Conservation (phyloP, 73 alveolate genomes). For the Uronychia setigera region DNA sequence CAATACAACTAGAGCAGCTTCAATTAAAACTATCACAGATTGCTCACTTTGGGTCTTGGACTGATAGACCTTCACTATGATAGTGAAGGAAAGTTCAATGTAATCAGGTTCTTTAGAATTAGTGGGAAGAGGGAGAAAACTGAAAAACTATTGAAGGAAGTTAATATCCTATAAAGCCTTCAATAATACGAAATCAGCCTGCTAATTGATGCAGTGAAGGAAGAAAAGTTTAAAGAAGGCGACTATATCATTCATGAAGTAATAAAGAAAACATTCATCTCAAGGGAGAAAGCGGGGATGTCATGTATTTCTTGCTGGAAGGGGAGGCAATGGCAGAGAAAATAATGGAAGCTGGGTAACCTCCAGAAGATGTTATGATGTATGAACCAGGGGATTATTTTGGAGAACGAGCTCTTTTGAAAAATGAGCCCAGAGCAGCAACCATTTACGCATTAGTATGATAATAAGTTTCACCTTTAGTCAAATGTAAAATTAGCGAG, state of each 20-base stretch:
- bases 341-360: background rate
- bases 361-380: slow-evolving; percentile 25
- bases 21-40: slow-evolving; percentile 51
- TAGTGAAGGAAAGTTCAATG: slow-evolving; percentile 92
- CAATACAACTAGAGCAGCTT: slow-evolving; percentile 81
- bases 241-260: slow-evolving; percentile 86
- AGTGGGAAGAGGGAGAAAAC: slow-evolving; percentile 47
- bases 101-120: too few relatives aligned
- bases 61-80: slow-evolving; percentile 68
- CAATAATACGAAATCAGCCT: slow-evolving; percentile 97
- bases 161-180: slow-evolving; percentile 55
- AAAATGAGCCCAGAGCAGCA: slow-evolving; percentile 75
- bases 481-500: too few relatives aligned
- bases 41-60: slow-evolving; percentile 50
- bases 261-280: too few relatives aligned
- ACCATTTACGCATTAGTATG: slow-evolving; percentile 70
- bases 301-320: slow-evolving; percentile 70
- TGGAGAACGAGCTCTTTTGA: slow-evolving; percentile 76
- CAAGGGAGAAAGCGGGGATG: slow-evolving; percentile 82
- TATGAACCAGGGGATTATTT: slow-evolving; percentile 70
- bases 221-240: slow-evolving; percentile 80
- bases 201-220: slow-evolving; percentile 96
- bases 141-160: slow-evolving; percentile 24
- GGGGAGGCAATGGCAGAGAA: slow-evolving; percentile 78
- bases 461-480: too few relatives aligned